Evolutionary conservation across 495 filamentous ascomycete genomes (phyloP).

Genomic region (Chlorociboria aeruginascens): DNA sequence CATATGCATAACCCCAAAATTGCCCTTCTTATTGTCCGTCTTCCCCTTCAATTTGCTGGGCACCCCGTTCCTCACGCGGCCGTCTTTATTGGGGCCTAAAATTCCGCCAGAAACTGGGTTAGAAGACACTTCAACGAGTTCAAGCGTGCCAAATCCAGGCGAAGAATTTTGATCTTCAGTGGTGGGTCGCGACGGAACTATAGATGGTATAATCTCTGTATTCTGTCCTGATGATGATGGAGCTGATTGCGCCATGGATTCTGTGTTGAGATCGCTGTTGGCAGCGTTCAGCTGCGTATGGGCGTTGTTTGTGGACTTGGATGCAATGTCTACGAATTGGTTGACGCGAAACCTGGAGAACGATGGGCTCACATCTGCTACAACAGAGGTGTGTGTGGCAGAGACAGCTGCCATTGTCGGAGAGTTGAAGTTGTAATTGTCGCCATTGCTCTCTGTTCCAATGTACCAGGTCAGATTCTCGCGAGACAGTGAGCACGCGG

Average conservation of each 20-base stretch:
- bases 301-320: conserved; percentile 4
- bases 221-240: conserved; percentile 13
- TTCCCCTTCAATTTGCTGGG: conserved; percentile 45
- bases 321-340: conserved; percentile 4
- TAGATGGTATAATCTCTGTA: conserved; percentile 5
- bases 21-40: conserved; percentile 43
- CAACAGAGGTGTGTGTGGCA: conserved; percentile 5
- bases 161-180: conserved; percentile 8
- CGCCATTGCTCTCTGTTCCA: conserved; percentile 10
- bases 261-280: background rate
- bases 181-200: conserved; percentile 1
- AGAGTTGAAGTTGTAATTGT: conserved; percentile 4
- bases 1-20: conserved; percentile 48
- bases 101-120: conserved; percentile 21
- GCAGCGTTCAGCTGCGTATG: background rate
- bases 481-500: background rate
- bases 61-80: conserved; percentile 43
- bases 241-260: conserved; percentile 13
- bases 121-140: conserved; percentile 14
- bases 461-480: too few relatives aligned
- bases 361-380: conserved; percentile 9
- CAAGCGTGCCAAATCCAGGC: conserved; percentile 16
- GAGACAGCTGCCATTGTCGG: conserved; percentile 19
- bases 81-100: conserved; percentile 27
- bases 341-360: conserved; percentile 12